Base-by-base conservation (phyloP, 139 green algal species). In the Tetratostichococcus sp. region DNA sequence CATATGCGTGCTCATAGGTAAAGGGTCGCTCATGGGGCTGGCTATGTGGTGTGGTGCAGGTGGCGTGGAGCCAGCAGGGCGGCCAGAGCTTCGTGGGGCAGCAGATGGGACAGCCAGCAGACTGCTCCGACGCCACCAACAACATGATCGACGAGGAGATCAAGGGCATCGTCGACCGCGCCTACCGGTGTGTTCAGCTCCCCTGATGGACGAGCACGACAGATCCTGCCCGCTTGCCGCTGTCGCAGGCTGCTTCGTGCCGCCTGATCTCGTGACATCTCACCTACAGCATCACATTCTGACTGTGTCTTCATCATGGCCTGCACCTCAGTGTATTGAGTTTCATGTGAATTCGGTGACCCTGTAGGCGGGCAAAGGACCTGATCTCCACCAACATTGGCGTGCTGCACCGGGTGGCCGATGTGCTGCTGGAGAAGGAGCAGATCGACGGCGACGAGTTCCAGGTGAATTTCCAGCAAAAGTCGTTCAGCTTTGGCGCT, bases 381-480 rank as follows among this genome's bases (percentile, higher is more conserved):
- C 80, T 98, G 73, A 71, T 99, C 43, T 73, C 87, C 71, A 84
- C 65, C 66, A 97, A 99, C 87, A 97, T 99, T 35, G 79, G 91
- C 34, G 84, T 98, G 30, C 84, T 99, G 81, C 95, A 99, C 89
- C 86, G 86, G 77, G 86, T 82, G 21, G 93, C 96, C 1, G 92
- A 91, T 2, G 84, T 97, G 65, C 85, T 99, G 62, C 79, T 99
- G 72, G 96, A 99, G 89, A 95, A 96, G 84, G 96, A 99, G 89
- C 97, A 94, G 78, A 95, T 99, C 62, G 96, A 99, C 81, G 96
- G 96, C 22, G 95, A 98, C 50, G 94, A 98, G 85, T 95, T 98
- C 70, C 81, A 91, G 79, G 73, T 81, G 66, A 91, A n/a, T n/a
- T n/a, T n/a, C n/a, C n/a, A n/a, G n/a, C n/a, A n/a, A n/a, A n/a